A percentile compares a stretch with the other conserved stretches of the same genome.
Conservation (phyloP, 306 rosid genomes). For the Dalbergia oliveri region DNA sequence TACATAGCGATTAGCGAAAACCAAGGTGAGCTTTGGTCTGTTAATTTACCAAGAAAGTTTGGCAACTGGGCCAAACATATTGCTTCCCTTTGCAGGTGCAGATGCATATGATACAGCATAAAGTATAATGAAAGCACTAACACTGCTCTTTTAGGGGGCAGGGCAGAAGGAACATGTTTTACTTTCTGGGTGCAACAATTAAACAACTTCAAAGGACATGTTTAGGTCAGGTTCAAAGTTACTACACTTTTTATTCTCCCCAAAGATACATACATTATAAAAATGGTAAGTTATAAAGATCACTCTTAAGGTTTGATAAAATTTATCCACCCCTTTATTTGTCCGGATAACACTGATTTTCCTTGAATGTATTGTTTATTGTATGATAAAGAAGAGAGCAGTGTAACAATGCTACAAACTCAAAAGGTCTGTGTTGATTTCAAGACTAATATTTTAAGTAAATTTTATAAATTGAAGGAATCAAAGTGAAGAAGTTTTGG, state of each 20-base stretch:
- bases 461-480: no score
- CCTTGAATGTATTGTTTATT: no score
- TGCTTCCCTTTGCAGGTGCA: slow-evolving; percentile 9
- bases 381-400: no score
- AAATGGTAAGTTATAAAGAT: neutral
- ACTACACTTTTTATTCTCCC: slow-evolving; percentile 38
- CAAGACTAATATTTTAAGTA: no score
- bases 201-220: slow-evolving; percentile 36
- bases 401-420: no score
- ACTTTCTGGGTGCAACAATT: slow-evolving; percentile 40
- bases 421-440: no score
- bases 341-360: no score
- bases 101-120: neutral
- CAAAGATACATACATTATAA: slow-evolving; percentile 8
- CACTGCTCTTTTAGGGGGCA: neutral
- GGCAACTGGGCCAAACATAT: slow-evolving; percentile 1
- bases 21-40: neutral
- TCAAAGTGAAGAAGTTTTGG: no score
- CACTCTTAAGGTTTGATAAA: no score
- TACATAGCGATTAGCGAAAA: neutral
- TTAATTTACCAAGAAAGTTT: slow-evolving; percentile 30
- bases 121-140: slow-evolving; percentile 24
- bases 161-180: slow-evolving; percentile 32
- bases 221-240: slow-evolving; percentile 11
- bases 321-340: no score